phyloP scores from a whole-genome alignment of 2,329 filamentous ascomycete genomes.

The Trichoderma koningii region DNA sequence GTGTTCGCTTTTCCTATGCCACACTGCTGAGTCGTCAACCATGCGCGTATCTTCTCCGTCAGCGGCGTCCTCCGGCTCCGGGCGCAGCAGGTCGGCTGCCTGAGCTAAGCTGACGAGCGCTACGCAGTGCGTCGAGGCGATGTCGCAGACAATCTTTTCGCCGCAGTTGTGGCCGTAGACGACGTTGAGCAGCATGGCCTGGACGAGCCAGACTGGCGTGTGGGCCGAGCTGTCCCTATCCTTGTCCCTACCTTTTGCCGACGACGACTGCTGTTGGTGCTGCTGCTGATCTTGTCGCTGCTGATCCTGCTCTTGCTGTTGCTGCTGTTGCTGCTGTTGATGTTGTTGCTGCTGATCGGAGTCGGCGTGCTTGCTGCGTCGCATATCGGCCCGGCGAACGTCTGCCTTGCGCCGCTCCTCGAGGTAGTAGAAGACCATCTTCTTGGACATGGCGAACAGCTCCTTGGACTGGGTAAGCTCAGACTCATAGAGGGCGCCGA shows the following conservation, averaged over 20 bases:
- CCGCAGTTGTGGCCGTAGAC: slow-evolving; percentile 95
- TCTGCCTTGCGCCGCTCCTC: slow-evolving; percentile 88
- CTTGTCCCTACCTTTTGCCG: slow-evolving; percentile 54
- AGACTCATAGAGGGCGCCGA: slow-evolving; percentile 81
- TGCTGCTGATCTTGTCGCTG: slow-evolving; percentile 37
- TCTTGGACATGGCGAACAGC: slow-evolving; percentile 90
- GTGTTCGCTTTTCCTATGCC: slow-evolving; percentile 50
- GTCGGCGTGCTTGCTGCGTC: slow-evolving; percentile 52
- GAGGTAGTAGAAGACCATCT: slow-evolving; percentile 90
- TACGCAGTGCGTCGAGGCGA: slow-evolving; percentile 88
- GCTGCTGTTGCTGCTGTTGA: slow-evolving; percentile 39
- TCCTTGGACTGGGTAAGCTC: slow-evolving; percentile 79
- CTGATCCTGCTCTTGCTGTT: slow-evolving; percentile 34
- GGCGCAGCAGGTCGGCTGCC: slow-evolving; percentile 71
- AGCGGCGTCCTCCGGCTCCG: slow-evolving; percentile 37
- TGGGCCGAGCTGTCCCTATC: slow-evolving; percentile 65
- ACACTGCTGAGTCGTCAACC: slow-evolving; percentile 53
- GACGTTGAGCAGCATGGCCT: slow-evolving; percentile 94
- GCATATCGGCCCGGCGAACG: slow-evolving; percentile 64
- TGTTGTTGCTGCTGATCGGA: slow-evolving; percentile 43
- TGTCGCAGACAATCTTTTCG: slow-evolving; percentile 86
- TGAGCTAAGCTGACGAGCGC: slow-evolving; percentile 88
- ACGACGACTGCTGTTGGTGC: not conserved
- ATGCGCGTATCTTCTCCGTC: slow-evolving; percentile 56
- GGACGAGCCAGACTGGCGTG: slow-evolving; percentile 91